These are phyloP conservation scores for Phallus indusiatus DNA, from an alignment of 768 basidiomycete genomes.

Conservation along the genomic window DNA sequence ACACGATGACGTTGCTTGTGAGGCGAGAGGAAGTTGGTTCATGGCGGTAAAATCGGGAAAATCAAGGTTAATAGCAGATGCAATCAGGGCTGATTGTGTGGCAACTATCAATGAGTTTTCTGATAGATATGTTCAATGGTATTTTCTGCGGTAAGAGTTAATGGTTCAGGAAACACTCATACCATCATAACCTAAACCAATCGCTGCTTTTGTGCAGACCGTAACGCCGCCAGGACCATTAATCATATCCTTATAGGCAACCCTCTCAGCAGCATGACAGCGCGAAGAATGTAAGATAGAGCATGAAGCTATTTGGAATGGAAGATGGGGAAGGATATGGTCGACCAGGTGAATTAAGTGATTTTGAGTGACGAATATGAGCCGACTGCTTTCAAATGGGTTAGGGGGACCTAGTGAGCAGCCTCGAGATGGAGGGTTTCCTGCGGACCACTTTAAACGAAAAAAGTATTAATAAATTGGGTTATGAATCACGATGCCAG, in stretches of 20 bases:
- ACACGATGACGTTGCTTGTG: constrained; percentile 33
- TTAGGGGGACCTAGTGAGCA: constrained; percentile 49
- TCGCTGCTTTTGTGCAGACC: constrained; percentile 47
- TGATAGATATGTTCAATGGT: constrained; percentile 16
- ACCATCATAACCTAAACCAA: constrained; percentile 57
- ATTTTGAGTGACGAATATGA: constrained; percentile 58
- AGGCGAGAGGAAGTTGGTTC: constrained; percentile 22
- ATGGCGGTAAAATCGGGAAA: constrained; percentile 37
- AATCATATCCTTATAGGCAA: constrained; percentile 7
- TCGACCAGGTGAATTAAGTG: constrained; percentile 30
- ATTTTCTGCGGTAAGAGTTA: constrained; percentile 1
- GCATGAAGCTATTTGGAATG: constrained; percentile 35
- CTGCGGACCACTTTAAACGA: constrained; percentile 45
- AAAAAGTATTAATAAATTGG: neutral
- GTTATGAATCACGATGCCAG: neutral
- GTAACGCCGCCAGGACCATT: constrained; percentile 30
- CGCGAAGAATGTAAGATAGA: constrained; percentile 37
- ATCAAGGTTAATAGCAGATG: constrained; percentile 15
- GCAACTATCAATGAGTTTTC: constrained; percentile 54
- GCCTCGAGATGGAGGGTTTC: constrained; percentile 38
- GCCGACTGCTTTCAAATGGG: constrained; percentile 42
- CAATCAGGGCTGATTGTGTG: constrained; percentile 42
- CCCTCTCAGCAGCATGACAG: neutral
- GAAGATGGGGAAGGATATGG: constrained; percentile 45
- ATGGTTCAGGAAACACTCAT: constrained; percentile 4